Evolutionary conservation across 2,329 filamentous ascomycete genomes (phyloP).

Genomic region (Drechslera avenae): DNA sequence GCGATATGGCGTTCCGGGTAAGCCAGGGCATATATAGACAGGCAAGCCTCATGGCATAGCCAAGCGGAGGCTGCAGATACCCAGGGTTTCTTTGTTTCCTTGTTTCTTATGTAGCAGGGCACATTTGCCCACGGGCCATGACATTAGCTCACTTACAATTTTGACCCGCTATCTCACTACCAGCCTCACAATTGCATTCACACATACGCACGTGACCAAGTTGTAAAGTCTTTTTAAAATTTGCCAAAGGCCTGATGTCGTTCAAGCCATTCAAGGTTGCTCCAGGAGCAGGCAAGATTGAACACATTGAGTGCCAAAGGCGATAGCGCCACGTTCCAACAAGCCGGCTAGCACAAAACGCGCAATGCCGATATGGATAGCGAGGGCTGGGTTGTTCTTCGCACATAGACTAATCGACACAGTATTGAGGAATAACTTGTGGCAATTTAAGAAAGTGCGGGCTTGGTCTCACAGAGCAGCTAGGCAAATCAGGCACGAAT

Average conservation of each 20-base stretch:
- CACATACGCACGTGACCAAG: background rate
- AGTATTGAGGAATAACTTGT: conserved; percentile 71
- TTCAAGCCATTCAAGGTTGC: conserved; percentile 28
- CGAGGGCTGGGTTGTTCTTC: conserved; percentile 64
- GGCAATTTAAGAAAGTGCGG: conserved; percentile 98
- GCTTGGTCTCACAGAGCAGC: background rate
- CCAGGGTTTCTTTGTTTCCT: background rate
- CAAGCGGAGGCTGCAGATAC: conserved; percentile 3
- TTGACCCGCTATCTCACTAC: background rate
- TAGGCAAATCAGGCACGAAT: background rate
- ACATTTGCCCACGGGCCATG: background rate
- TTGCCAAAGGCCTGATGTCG: conserved; percentile 32
- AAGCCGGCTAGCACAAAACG: conserved; percentile 42
- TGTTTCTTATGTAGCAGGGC: background rate
- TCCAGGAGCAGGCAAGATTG: conserved; percentile 30
- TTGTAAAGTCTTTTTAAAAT: conserved; percentile 13
- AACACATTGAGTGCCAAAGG: conserved; percentile 30
- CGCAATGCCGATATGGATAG: conserved; percentile 32
- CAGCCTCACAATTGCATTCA: background rate
- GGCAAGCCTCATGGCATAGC: conserved; percentile 6
- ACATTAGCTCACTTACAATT: background rate
- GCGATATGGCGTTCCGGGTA: background rate
- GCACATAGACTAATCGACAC: conserved; percentile 97
- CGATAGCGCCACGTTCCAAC: conserved; percentile 37
- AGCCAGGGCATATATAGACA: conserved; percentile 3